Percentiles rank a stretch among this genome's conserved stretches.
Evolutionary conservation across 176 grass and related monocot species (phyloP).

Genomic region (Tillandsia leiboldiana): DNA sequence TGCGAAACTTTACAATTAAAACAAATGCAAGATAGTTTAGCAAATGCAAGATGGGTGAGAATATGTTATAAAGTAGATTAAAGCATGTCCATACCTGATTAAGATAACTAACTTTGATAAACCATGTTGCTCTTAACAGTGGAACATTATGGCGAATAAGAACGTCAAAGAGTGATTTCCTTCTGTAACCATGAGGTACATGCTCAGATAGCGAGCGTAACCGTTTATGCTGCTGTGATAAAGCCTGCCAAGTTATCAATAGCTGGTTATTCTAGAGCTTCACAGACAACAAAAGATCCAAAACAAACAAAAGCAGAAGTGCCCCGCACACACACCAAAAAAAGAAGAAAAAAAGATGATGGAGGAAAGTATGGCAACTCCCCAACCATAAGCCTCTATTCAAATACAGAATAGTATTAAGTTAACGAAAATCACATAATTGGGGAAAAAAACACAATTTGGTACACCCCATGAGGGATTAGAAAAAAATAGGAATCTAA

Average conservation of each 20-base stretch:
- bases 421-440: too few species aligned
- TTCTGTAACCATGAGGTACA: slow-evolving; percentile 96
- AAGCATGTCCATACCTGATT: slow-evolving; percentile 69
- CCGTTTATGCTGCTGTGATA: slow-evolving; percentile 72
- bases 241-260: slow-evolving; percentile 35
- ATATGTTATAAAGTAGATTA: not conserved
- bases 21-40: not conserved
- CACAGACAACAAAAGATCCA: too few species aligned
- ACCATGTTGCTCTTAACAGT: slow-evolving; percentile 93
- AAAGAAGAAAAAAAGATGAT: slow-evolving; percentile 12
- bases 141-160: slow-evolving; percentile 83
- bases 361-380: slow-evolving; percentile 8
- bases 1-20: not conserved
- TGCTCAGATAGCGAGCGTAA: slow-evolving; percentile 67
- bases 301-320: too few species aligned
- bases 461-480: not conserved
- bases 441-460: not conserved
- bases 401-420: too few species aligned
- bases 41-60: not conserved
- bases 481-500: not conserved
- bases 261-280: not conserved
- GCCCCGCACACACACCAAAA: not conserved
- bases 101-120: slow-evolving; percentile 98
- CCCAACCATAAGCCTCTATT: not conserved
- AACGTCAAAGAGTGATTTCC: slow-evolving; percentile 93